Evolutionary conservation across 768 basidiomycete species (phyloP).

Genomic region (Rhizopogon vesiculosus): DNA sequence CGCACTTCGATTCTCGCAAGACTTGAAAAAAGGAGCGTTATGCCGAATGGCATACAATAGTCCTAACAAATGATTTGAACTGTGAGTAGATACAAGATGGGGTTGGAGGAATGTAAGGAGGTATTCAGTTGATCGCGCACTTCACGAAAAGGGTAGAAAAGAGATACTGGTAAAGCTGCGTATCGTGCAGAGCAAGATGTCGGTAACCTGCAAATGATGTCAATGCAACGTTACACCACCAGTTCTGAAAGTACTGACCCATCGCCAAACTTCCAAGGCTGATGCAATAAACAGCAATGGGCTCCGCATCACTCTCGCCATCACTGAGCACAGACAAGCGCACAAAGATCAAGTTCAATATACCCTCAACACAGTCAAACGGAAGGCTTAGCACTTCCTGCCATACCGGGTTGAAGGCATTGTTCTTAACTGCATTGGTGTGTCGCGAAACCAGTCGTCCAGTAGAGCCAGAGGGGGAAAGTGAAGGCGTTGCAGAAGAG

Average conservation of each 20-base stretch:
- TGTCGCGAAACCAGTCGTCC: conserved; percentile 46
- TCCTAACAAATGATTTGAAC: no score
- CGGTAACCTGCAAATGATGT: conserved; percentile 59
- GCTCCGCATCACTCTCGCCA: conserved; percentile 52
- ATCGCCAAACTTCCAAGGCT: conserved; percentile 66
- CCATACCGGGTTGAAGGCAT: conserved; percentile 93
- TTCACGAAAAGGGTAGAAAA: conserved; percentile 92
- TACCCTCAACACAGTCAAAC: conserved; percentile 72
- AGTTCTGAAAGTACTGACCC: conserved; percentile 37
- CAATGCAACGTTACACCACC: background rate
- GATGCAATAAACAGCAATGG: conserved; percentile 70
- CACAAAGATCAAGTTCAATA: conserved; percentile 83
- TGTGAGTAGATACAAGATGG: background rate
- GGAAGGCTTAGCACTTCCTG: conserved; percentile 62
- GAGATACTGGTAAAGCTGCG: conserved; percentile 80
- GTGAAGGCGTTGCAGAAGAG: background rate
- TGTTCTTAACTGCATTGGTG: conserved; percentile 71
- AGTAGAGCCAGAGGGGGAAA: conserved; percentile 21
- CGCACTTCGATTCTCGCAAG: no score
- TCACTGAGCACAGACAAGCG: conserved; percentile 72
- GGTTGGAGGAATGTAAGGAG: background rate
- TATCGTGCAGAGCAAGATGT: conserved; percentile 86
- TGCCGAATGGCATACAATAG: no score
- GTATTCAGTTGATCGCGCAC: conserved; percentile 35
- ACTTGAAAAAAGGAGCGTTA: no score